Evolutionary conservation across 306 rosid species (phyloP).

Genomic region (Cyclanthera cordifolia): DNA sequence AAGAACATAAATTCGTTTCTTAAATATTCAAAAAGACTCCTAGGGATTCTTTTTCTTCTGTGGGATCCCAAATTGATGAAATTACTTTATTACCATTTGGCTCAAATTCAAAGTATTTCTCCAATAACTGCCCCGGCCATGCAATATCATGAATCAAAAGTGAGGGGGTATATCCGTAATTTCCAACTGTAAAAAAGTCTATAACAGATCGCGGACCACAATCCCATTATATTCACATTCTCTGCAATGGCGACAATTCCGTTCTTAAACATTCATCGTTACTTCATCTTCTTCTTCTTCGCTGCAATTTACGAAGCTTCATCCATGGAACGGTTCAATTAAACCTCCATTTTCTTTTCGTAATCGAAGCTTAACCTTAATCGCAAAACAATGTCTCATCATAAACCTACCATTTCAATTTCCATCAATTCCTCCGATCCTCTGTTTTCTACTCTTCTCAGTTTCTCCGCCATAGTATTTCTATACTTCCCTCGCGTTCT

Average conservation of each 20-base stretch:
- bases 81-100: too few relatives aligned
- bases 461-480: constrained; percentile 40
- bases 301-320: background rate
- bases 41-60: too few relatives aligned
- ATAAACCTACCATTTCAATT: background rate
- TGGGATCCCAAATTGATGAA: too few relatives aligned
- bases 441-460: constrained; percentile 51
- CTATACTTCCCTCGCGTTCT: constrained; percentile 46
- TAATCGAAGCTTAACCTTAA: background rate
- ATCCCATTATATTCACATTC: background rate
- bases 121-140: background rate
- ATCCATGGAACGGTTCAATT: background rate
- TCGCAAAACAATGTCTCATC: background rate
- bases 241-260: background rate
- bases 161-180: background rate
- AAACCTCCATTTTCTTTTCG: too few relatives aligned
- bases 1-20: too few relatives aligned
- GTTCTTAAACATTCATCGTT: background rate
- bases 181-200: background rate
- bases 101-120: too few relatives aligned
- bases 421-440: constrained; percentile 16
- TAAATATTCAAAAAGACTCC: too few relatives aligned
- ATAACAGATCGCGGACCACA: background rate
- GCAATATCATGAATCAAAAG: background rate
- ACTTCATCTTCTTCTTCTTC: background rate